Conservation (phyloP, 2,329 filamentous ascomycete species). For the Xylaria arbuscula region DNA sequence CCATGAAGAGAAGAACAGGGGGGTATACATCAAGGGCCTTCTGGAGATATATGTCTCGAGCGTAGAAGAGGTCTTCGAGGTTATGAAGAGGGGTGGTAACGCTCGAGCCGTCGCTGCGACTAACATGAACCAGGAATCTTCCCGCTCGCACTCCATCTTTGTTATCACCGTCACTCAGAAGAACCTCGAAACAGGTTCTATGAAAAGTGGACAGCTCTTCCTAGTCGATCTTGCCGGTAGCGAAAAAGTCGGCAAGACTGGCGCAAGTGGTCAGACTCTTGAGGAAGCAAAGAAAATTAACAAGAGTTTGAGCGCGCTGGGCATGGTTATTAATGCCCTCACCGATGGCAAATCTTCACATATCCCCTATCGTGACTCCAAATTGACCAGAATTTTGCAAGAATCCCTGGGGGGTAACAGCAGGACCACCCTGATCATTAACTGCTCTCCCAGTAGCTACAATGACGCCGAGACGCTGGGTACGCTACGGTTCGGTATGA, state of each 20-base stretch:
- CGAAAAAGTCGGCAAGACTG: conserved; percentile 98
- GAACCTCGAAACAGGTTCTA: conserved; percentile 94
- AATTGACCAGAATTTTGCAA: conserved; percentile 96
- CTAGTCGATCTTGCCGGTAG: conserved; percentile 97
- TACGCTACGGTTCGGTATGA: conserved; percentile 92
- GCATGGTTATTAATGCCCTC: conserved; percentile 98
- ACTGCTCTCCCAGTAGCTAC: conserved; percentile 98
- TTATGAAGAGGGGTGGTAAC: conserved; percentile 91
- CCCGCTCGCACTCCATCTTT: conserved; percentile 97
- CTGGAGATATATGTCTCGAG: conserved; percentile 95
- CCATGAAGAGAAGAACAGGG: conserved; percentile 97
- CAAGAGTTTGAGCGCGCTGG: conserved; percentile 96
- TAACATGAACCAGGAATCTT: conserved; percentile 99
- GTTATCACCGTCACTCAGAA: conserved; percentile 97
- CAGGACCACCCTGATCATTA: conserved; percentile 97
- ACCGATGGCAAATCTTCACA: conserved; percentile 98
- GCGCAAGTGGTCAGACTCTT: conserved; percentile 94
- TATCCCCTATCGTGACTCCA: conserved; percentile 96
- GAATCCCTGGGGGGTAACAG: conserved; percentile 98
- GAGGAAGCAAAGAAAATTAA: conserved; percentile 99
- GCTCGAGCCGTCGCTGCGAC: conserved; percentile 93
- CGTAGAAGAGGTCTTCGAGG: conserved; percentile 95
- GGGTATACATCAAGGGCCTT: conserved; percentile 95
- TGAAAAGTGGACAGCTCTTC: conserved; percentile 96
- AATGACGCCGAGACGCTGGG: conserved; percentile 95